Percentiles rank a stretch among this genome's conserved stretches.
phyloP scores from a whole-genome alignment of 371 early-diverging fungal species.

The Syncephalastrum contaminatum region DNA sequence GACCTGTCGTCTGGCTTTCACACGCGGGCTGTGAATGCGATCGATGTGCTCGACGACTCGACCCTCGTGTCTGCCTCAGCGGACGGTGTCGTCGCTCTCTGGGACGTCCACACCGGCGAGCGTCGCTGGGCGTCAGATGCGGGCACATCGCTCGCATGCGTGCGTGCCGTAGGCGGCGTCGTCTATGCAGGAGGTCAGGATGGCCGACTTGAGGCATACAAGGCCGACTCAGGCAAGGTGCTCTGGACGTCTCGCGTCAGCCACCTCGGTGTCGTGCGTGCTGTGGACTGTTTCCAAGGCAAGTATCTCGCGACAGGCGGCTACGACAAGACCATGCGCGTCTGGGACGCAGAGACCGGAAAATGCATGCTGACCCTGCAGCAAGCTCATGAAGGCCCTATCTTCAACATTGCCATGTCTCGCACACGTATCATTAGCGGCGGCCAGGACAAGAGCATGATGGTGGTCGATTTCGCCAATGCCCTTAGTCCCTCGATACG shows the following conservation, averaged over 20 bases:
- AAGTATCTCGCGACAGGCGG: slow-evolving; percentile 52
- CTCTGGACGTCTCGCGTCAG: slow-evolving; percentile 29
- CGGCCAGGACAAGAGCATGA: slow-evolving; percentile 66
- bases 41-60: slow-evolving; percentile 59
- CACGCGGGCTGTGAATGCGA: slow-evolving; percentile 85
- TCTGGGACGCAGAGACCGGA: slow-evolving; percentile 79
- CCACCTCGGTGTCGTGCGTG: slow-evolving; percentile 84
- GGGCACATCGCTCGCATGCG: slow-evolving; percentile 80
- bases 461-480: slow-evolving; percentile 70
- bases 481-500: neutral
- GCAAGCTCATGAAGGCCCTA: slow-evolving; percentile 83
- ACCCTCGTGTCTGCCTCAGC: slow-evolving; percentile 87
- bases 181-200: slow-evolving; percentile 93
- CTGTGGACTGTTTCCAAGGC: slow-evolving; percentile 72
- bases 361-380: slow-evolving; percentile 57
- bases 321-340: slow-evolving; percentile 94
- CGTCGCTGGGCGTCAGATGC: slow-evolving; percentile 46
- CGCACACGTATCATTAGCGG: slow-evolving; percentile 65
- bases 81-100: slow-evolving; percentile 81
- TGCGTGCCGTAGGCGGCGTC: slow-evolving; percentile 81
- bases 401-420: slow-evolving; percentile 87
- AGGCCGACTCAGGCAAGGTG: too few species aligned
- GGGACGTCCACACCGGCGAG: slow-evolving; percentile 74
- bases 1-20: slow-evolving; percentile 34
- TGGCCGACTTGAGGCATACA: slow-evolving; percentile 61